Base-by-base conservation (phyloP, 805 yeast genomes). In the Metschnikowia koreensis region DNA sequence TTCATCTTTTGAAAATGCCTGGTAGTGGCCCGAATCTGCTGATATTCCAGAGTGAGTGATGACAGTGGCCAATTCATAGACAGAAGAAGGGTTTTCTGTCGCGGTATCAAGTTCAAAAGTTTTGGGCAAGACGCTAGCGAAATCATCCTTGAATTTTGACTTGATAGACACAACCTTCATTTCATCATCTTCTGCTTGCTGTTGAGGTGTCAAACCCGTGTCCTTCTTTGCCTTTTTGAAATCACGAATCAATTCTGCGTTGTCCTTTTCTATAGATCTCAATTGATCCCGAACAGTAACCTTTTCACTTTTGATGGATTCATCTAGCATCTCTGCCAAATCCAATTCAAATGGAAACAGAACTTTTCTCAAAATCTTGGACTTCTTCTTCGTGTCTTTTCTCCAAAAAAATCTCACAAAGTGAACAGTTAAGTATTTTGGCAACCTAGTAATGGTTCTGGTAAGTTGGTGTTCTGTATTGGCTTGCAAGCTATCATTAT, bases 11-110 rank as follows among this genome's bases (percentile, higher is more conserved):
- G 87, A 85, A 71, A 89, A 94, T 29, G 93, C 84, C 71, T 92
- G 97, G 70, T 94, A 94, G 70, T 94, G 99, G 15, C 99, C 99
- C 29, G 97, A 87, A 67, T 94, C 98, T 0, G 98, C 97, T 41
- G 92, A 84, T 7, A 97, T 84, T 46, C 99, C 99, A 64, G 86
- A 87, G 71, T 94, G 99, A 1, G 98, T 90, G 53, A 94, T 82
- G 26, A 94, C 81, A 1, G 96, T 90, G 38, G 76, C 74, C 58
- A 94, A 80, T 58, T 90, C 91, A 65, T 94, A 94, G 38, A 94
- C 81, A 1, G 94, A 89, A 0, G 96, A 84, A 6, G 96, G 93
- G 64, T 93, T 91, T 62, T 87, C 90, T 16, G 92, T 89, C 8
- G 76, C 71, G 13, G 60, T 62, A 2, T 65, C 65, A 31, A 65